Evolutionary conservation across 495 filamentous ascomycete species (phyloP).

Genomic region (Neurospora sp.): DNA sequence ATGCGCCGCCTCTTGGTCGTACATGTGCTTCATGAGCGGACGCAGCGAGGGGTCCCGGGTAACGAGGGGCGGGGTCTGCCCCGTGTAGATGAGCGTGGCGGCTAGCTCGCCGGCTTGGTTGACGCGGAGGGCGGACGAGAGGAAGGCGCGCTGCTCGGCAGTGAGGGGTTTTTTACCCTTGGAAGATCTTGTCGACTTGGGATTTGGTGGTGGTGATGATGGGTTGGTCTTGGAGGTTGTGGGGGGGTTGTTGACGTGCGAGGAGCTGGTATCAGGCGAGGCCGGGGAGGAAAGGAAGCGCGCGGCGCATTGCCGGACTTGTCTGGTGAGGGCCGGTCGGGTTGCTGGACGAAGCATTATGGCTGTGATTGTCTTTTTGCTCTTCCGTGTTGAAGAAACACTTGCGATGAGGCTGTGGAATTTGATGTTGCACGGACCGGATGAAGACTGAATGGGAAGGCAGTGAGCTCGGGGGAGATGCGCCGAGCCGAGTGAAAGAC

Average conservation of each 20-base stretch:
- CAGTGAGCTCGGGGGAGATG: neutral
- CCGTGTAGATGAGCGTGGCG: constrained; percentile 74
- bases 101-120: constrained; percentile 88
- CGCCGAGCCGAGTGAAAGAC: neutral
- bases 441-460: too few species aligned
- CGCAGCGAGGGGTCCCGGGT: constrained; percentile 76
- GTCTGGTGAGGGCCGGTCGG: neutral
- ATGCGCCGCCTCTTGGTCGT: constrained; percentile 88
- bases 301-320: neutral
- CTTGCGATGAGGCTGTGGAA: neutral
- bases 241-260: neutral
- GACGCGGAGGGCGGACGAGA: constrained; percentile 75
- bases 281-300: constrained; percentile 1
- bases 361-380: neutral
- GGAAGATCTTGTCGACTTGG: constrained; percentile 9
- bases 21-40: constrained; percentile 93
- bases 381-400: neutral
- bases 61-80: constrained; percentile 65
- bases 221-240: neutral
- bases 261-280: constrained; percentile 1
- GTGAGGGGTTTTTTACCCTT: constrained; percentile 49
- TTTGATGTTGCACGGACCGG: neutral
- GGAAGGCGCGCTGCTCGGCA: constrained; percentile 58
- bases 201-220: neutral
- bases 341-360: neutral